A percentile compares a stretch with the other conserved stretches of the same genome.
Conservation (phyloP, 176 grass and related monocot genomes). For the Eleusine coracana region DNA sequence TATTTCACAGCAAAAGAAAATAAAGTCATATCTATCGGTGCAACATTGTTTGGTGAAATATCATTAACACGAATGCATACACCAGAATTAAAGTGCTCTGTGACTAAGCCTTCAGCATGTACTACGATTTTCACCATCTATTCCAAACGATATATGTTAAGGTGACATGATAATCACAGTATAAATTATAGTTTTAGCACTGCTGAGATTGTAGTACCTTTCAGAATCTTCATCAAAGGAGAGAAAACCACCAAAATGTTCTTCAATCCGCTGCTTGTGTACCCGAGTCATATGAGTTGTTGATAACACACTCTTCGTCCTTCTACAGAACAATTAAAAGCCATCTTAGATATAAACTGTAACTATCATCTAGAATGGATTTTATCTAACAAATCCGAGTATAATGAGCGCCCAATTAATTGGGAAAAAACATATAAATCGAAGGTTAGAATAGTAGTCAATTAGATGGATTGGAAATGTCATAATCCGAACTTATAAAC, state of each 20-base stretch:
- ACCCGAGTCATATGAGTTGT: constrained; percentile 18
- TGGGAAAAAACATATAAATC: background rate
- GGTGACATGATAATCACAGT: background rate
- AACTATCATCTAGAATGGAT: background rate
- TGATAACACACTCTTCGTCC: background rate
- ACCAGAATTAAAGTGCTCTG: background rate
- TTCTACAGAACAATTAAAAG: background rate
- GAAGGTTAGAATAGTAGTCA: background rate
- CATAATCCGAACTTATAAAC: background rate
- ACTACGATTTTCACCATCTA: background rate
- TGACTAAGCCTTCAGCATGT: background rate
- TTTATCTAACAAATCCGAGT: background rate
- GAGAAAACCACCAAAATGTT: constrained; percentile 26
- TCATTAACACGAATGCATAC: background rate
- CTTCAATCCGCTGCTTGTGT: background rate
- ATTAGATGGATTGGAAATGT: background rate
- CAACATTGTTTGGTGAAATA: background rate
- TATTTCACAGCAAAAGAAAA: background rate
- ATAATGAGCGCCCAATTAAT: background rate
- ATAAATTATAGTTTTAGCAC: background rate
- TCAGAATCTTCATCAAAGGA: constrained; percentile 48
- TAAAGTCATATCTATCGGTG: background rate
- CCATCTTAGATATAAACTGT: background rate
- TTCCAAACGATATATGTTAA: background rate
- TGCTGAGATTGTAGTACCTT: constrained; percentile 31